Evolutionary conservation across 371 early-diverging fungal species (phyloP).

Genomic region (Lichtheimia ornata): DNA sequence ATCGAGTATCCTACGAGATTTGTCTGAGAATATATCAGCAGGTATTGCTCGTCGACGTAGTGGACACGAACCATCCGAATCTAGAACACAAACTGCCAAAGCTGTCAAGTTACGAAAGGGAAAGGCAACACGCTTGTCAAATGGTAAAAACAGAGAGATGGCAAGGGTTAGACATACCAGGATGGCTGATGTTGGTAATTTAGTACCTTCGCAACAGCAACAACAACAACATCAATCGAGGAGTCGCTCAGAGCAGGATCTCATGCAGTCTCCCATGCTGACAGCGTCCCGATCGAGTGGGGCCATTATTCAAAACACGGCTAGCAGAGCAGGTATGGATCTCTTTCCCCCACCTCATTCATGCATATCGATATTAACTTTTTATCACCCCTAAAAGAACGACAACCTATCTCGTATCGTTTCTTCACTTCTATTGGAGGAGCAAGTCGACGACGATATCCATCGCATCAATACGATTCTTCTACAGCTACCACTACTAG

Average conservation of each 20-base stretch:
- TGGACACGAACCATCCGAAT: neutral
- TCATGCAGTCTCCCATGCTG: constrained; percentile 19
- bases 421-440: too few relatives aligned
- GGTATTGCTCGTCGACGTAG: constrained; percentile 8
- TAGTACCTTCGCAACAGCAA: constrained; percentile 7
- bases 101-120: constrained; percentile 9
- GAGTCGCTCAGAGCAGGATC: constrained; percentile 44
- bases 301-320: too few relatives aligned
- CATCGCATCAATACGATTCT: too few relatives aligned
- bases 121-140: constrained; percentile 4
- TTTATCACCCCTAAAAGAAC: too few relatives aligned
- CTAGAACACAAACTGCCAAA: neutral
- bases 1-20: constrained; percentile 35
- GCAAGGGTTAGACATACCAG: neutral
- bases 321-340: too few relatives aligned
- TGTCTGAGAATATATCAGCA: constrained; percentile 11
- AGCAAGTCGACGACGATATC: too few relatives aligned
- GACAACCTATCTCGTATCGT: too few relatives aligned
- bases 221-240: constrained; percentile 20
- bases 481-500: too few relatives aligned
- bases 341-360: too few relatives aligned
- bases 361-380: too few relatives aligned
- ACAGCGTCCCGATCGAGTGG: neutral
- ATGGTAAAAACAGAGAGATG: neutral
- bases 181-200: neutral